Evolutionary conservation across 768 basidiomycete genomes (phyloP).

Genomic region (Boletus barrowsii): DNA sequence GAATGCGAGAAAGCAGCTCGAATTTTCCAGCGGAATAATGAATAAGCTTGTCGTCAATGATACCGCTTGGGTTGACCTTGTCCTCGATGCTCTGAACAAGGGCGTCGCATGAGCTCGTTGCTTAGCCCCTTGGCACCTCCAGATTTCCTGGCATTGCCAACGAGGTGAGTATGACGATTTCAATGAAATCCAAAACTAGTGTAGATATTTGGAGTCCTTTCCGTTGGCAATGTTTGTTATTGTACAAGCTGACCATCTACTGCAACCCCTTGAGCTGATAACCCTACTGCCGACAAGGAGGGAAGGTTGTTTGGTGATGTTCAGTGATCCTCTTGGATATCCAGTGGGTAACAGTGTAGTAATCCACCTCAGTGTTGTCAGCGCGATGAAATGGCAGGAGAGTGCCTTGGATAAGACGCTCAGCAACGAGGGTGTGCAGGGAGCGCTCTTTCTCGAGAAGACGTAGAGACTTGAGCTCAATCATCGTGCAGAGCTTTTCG

Average conservation of each 20-base stretch:
- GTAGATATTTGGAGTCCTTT: slow-evolving; percentile 49
- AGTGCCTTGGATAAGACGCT: slow-evolving; percentile 85
- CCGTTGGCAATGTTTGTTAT: slow-evolving; percentile 68
- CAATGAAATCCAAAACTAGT: neutral
- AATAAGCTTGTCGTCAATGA: slow-evolving; percentile 81
- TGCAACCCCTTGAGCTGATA: too few relatives aligned
- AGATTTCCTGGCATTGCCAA: slow-evolving; percentile 46
- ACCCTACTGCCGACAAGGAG: too few relatives aligned
- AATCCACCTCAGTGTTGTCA: slow-evolving; percentile 76
- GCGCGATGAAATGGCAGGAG: slow-evolving; percentile 87
- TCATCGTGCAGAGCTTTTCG: slow-evolving; percentile 83
- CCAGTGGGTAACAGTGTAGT: slow-evolving; percentile 92
- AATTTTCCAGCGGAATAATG: slow-evolving; percentile 85
- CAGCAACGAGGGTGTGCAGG: slow-evolving; percentile 80
- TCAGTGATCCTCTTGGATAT: slow-evolving; percentile 75
- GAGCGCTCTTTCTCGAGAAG: slow-evolving; percentile 90
- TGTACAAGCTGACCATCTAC: too few relatives aligned
- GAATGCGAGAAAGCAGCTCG: slow-evolving; percentile 83
- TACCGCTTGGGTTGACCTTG: slow-evolving; percentile 79
- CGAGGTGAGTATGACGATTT: slow-evolving; percentile 2
- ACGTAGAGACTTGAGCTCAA: slow-evolving; percentile 88
- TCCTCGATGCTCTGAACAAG: slow-evolving; percentile 93
- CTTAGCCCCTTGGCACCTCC: slow-evolving; percentile 85
- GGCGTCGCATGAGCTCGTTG: slow-evolving; percentile 95
- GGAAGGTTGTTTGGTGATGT: slow-evolving; percentile 49